Conservation (phyloP, 768 basidiomycete genomes). For the Mycena vulgaris region DNA sequence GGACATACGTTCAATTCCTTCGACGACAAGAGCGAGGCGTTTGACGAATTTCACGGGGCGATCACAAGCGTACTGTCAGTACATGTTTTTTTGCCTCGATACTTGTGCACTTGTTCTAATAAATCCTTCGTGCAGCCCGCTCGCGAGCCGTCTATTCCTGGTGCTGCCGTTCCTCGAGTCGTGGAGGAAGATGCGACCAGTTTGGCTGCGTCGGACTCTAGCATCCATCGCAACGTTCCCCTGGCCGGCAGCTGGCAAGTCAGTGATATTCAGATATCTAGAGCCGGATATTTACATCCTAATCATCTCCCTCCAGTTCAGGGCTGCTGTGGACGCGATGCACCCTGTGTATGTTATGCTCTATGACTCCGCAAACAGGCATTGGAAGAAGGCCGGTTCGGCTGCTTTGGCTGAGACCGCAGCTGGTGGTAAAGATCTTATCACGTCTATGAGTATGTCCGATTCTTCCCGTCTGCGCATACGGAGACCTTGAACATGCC, state of each 20-base stretch:
- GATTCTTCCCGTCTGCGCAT: neutral
- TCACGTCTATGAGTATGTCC: constrained; percentile 44
- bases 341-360: constrained; percentile 41
- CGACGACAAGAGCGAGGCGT: constrained; percentile 28
- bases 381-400: constrained; percentile 37
- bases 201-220: constrained; percentile 38
- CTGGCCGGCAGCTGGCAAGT: constrained; percentile 43
- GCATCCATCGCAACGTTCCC: constrained; percentile 38
- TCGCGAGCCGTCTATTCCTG: constrained; percentile 43
- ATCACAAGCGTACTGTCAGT: constrained; percentile 33
- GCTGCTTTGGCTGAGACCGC: constrained; percentile 40
- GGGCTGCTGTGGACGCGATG: constrained; percentile 41
- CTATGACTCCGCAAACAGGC: constrained; percentile 37
- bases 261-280: neutral
- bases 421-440: constrained; percentile 42
- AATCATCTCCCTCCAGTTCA: constrained; percentile 38
- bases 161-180: constrained; percentile 44
- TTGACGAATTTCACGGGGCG: constrained; percentile 36
- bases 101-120: neutral
- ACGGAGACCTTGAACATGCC: neutral
- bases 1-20: constrained; percentile 38
- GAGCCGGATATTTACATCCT: neutral
- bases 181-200: constrained; percentile 44
- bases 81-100: neutral
- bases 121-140: constrained; percentile 32